A percentile compares a stretch with the other conserved stretches of the same genome.
Conservation (phyloP, 257 asterid species). For the Nicotiana sylvestris region DNA sequence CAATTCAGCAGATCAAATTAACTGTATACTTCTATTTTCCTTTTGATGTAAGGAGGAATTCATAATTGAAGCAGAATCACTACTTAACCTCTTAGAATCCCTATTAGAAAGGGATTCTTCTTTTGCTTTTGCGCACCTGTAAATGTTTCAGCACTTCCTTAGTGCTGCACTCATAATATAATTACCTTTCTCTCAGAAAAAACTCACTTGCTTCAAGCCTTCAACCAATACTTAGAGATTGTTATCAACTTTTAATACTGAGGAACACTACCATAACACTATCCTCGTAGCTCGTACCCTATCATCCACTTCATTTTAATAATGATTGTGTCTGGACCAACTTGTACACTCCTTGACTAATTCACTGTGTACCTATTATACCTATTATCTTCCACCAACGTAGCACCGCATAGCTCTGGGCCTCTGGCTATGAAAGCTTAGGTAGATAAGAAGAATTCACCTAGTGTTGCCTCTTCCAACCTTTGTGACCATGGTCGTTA, state of each 20-base stretch:
- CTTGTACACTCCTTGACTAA: background rate
- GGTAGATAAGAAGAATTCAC: background rate
- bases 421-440: background rate
- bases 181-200: background rate
- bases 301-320: background rate
- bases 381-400: background rate
- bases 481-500: background rate
- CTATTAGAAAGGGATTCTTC: background rate
- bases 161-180: background rate
- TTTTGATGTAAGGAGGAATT: background rate
- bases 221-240: background rate
- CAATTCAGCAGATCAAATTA: background rate
- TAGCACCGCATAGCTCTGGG: background rate
- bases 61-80: background rate
- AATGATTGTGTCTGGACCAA: background rate
- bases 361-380: background rate
- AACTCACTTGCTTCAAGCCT: background rate
- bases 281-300: background rate
- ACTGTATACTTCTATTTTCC: background rate
- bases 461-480: background rate
- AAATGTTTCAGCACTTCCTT: background rate
- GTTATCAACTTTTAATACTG: background rate
- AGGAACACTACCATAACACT: background rate
- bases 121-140: background rate
- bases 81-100: background rate